Evolutionary conservation across 805 yeast genomes (phyloP).

Genomic region (Scheffersomyces coipomensis): DNA sequence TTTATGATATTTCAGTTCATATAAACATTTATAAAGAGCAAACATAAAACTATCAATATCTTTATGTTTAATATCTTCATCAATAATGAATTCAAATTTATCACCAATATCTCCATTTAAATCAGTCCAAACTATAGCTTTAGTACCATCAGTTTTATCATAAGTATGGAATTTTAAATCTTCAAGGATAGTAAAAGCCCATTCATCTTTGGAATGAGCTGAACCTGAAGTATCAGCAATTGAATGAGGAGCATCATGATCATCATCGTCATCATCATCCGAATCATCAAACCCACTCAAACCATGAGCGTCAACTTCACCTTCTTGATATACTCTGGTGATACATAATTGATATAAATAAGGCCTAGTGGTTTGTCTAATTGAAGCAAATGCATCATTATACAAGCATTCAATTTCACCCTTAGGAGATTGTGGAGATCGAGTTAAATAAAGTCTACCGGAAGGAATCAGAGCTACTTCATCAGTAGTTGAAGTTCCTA

Average conservation of each 20-base stretch:
- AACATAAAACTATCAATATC: conserved; percentile 62
- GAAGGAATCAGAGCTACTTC: conserved; percentile 69
- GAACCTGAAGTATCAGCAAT: conserved; percentile 18
- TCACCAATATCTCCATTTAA: conserved; percentile 85
- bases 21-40: conserved; percentile 65
- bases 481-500: conserved; percentile 55
- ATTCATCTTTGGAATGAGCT: conserved; percentile 53
- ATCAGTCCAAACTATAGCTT: conserved; percentile 77
- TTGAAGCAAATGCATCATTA: conserved; percentile 73
- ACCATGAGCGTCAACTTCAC: conserved; percentile 50
- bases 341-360: conserved; percentile 70
- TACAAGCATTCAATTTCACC: conserved; percentile 82
- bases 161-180: conserved; percentile 55
- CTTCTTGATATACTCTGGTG: conserved; percentile 67
- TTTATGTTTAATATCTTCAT: conserved; percentile 51
- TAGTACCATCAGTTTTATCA: conserved; percentile 50
- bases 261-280: conserved; percentile 40
- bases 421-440: conserved; percentile 80
- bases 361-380: conserved; percentile 65
- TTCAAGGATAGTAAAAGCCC: conserved; percentile 66
- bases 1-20: conserved; percentile 68
- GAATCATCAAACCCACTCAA: conserved; percentile 44
- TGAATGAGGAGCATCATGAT: conserved; percentile 19
- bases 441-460: conserved; percentile 72
- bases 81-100: conserved; percentile 74